phyloP scores from a whole-genome alignment of 2,329 filamentous ascomycete species.

The Dactylellina haptotyla region DNA sequence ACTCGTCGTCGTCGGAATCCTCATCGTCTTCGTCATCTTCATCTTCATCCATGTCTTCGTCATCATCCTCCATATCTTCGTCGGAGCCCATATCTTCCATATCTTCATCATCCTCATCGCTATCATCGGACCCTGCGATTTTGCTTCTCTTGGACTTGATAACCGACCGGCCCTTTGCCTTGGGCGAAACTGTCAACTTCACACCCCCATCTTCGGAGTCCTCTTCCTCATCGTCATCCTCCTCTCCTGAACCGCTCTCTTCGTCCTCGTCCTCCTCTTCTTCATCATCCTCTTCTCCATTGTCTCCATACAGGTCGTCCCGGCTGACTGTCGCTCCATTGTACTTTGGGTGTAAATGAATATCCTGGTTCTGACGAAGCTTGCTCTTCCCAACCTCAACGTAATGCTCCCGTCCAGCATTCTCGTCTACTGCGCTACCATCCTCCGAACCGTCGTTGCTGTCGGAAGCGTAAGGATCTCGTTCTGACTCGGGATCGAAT shows the following conservation, averaged over 20 bases:
- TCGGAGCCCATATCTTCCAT: conserved; percentile 59
- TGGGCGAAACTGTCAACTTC: conserved; percentile 52
- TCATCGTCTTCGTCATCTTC: conserved; percentile 55
- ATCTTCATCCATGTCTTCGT: conserved; percentile 61
- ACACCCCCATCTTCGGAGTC: conserved; percentile 55
- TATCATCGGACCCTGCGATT: conserved; percentile 60
- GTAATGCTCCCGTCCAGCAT: conserved; percentile 85
- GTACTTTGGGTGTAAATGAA: conserved; percentile 81
- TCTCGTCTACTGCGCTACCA: conserved; percentile 64
- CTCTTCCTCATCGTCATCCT: conserved; percentile 56
- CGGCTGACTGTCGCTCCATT: conserved; percentile 79
- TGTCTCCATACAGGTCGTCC: conserved; percentile 69
- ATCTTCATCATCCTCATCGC: conserved; percentile 62
- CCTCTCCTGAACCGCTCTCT: conserved; percentile 57
- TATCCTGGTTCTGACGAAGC: conserved; percentile 75
- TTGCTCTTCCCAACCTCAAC: conserved; percentile 83
- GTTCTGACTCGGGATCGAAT: conserved; percentile 65
- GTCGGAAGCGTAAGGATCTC: conserved; percentile 68
- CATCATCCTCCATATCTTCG: conserved; percentile 68
- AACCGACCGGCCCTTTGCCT: conserved; percentile 26
- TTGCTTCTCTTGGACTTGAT: conserved; percentile 49
- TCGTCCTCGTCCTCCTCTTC: conserved; percentile 57
- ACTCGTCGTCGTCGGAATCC: conserved; percentile 59
- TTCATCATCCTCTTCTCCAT: conserved; percentile 63
- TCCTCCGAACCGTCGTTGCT: conserved; percentile 68